phyloP scores from a whole-genome alignment of 140 eudicot species.

The Cichorium intybus region DNA sequence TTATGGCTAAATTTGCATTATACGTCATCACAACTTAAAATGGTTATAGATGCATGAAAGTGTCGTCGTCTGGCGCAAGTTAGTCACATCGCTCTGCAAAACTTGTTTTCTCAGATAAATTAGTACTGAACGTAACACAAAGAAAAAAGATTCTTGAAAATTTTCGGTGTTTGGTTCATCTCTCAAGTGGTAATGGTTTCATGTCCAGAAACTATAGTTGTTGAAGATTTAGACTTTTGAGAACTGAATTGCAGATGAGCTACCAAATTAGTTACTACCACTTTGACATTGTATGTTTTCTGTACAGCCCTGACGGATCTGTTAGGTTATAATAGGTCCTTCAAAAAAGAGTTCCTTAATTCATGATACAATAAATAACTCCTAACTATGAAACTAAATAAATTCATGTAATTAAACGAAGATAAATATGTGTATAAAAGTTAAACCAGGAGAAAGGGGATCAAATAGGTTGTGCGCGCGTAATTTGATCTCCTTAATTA shows the following conservation, averaged over 20 bases:
- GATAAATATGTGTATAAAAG: constrained; percentile 18
- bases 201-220: not conserved
- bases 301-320: constrained; percentile 15
- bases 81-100: not conserved
- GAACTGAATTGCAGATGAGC: constrained; percentile 30
- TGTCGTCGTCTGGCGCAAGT: not conserved
- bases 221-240: constrained; percentile 1
- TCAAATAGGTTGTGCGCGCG: not conserved
- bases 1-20: not conserved
- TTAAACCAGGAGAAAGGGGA: constrained; percentile 7
- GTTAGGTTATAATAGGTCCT: constrained; percentile 30
- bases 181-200: not conserved
- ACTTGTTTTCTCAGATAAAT: not conserved
- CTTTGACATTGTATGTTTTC: constrained; percentile 15
- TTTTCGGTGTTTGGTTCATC: not conserved
- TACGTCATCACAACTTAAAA: not conserved
- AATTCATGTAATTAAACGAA: constrained; percentile 7
- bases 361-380: constrained; percentile 11
- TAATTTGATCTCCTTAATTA: constrained; percentile 9
- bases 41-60: constrained; percentile 7
- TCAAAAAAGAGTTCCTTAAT: constrained; percentile 23
- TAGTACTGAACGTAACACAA: too few relatives aligned
- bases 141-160: too few relatives aligned
- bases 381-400: constrained; percentile 9
- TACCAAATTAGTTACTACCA: constrained; percentile 20